Evolutionary conservation across 345 rosid species (phyloP).

Genomic region (Salix koriyanagi): DNA sequence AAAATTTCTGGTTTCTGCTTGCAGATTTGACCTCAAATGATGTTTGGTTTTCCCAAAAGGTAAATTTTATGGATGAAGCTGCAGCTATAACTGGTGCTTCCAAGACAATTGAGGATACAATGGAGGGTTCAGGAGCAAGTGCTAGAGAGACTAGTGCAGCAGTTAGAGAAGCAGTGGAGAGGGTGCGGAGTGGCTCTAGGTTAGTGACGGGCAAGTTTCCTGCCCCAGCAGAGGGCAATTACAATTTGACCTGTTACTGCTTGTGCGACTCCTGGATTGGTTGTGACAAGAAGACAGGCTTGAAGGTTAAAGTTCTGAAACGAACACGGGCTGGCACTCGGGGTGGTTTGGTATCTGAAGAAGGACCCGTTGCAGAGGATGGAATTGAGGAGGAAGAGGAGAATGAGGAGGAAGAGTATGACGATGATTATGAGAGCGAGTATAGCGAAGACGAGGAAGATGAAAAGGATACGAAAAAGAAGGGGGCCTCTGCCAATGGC

Average conservation of each 20-base stretch:
- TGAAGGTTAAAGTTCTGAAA: constrained; percentile 78
- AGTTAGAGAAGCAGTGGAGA: constrained; percentile 65
- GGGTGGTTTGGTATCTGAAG: constrained; percentile 55
- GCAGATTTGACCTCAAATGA: constrained; percentile 71
- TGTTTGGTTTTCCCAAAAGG: constrained; percentile 93
- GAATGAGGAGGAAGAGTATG: constrained; percentile 79
- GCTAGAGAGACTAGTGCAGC: constrained; percentile 66
- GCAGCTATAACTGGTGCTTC: constrained; percentile 76
- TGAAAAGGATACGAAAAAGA: constrained; percentile 58
- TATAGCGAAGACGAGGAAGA: constrained; percentile 91
- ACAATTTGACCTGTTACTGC: constrained; percentile 81
- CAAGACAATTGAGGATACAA: constrained; percentile 79
- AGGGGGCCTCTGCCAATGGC: constrained; percentile 53
- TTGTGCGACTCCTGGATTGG: constrained; percentile 96
- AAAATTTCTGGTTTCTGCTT: constrained; percentile 86
- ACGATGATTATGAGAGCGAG: constrained; percentile 88
- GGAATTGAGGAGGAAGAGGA: constrained; percentile 94
- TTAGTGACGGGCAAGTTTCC: constrained; percentile 87
- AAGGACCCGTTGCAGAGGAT: constrained; percentile 68
- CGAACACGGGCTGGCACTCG: constrained; percentile 83
- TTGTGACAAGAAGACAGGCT: constrained; percentile 61
- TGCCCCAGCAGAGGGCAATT: constrained; percentile 81
- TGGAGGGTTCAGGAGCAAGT: constrained; percentile 87
- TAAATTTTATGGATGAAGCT: constrained; percentile 89
- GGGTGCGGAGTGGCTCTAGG: constrained; percentile 79